These are phyloP conservation scores for Symbiotaphrina buchneri DNA, from an alignment of 495 filamentous ascomycete genomes.

Conservation along the genomic window DNA sequence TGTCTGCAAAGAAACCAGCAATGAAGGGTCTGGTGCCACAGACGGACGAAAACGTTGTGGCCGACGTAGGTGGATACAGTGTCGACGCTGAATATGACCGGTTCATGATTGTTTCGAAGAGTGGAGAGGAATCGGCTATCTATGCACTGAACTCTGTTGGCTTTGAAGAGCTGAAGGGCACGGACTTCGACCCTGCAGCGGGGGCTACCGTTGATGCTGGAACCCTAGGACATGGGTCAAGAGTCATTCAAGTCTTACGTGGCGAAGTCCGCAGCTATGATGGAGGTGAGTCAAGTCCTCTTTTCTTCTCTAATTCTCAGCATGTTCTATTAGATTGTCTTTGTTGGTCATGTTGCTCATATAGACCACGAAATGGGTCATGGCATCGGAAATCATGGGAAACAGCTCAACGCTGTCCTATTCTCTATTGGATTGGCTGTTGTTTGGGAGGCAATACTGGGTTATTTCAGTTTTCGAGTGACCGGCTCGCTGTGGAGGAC, in stretches of 20 bases:
- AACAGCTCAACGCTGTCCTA: too few relatives aligned
- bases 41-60: slow-evolving; percentile 5
- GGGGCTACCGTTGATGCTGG: slow-evolving; percentile 67
- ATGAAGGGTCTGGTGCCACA: slow-evolving; percentile 16
- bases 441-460: too few relatives aligned
- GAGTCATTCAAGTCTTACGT: slow-evolving; percentile 66
- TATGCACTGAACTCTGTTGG: slow-evolving; percentile 36
- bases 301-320: not conserved
- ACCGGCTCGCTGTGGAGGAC: too few relatives aligned
- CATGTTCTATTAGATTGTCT: slow-evolving; percentile 1
- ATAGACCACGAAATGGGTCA: not conserved
- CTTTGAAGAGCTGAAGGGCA: slow-evolving; percentile 40
- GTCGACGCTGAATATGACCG: slow-evolving; percentile 34
- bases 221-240: slow-evolving; percentile 44
- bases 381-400: too few relatives aligned
- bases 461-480: too few relatives aligned
- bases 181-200: slow-evolving; percentile 77
- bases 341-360: slow-evolving; percentile 1
- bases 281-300: slow-evolving; percentile 34
- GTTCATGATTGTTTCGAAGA: slow-evolving; percentile 30
- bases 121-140: slow-evolving; percentile 19
- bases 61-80: slow-evolving; percentile 11
- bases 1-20: slow-evolving; percentile 32
- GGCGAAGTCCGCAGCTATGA: slow-evolving; percentile 77
- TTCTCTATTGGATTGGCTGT: too few relatives aligned